These are phyloP conservation scores for Cylindrotheca fusiformis DNA, from an alignment of 108 stramenopile species.

Conservation along the genomic window DNA sequence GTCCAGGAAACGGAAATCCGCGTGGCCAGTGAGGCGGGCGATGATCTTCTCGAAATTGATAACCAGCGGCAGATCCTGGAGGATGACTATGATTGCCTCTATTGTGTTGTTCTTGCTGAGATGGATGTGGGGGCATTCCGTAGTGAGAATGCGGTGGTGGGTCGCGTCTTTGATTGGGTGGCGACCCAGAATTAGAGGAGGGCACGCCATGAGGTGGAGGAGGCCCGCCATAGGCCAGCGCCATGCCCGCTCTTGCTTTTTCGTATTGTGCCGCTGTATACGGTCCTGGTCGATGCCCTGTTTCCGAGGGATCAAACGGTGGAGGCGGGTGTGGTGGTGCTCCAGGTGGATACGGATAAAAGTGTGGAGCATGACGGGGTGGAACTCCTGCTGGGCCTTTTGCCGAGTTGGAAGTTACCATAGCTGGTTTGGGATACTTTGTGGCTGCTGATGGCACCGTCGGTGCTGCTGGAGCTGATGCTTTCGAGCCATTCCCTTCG, in stretches of 20 bases:
- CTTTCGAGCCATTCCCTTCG: background rate
- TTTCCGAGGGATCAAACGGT: background rate
- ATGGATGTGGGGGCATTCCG: background rate
- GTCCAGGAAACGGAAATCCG: background rate
- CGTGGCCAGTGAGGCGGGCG: background rate
- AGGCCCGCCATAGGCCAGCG: conserved; percentile 1
- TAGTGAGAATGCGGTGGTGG: conserved; percentile 3
- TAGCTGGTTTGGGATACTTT: background rate
- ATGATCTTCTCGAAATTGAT: background rate
- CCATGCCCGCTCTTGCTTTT: background rate
- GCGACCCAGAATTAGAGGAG: background rate
- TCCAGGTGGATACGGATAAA: background rate
- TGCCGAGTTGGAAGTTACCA: too few species aligned
- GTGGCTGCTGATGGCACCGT: background rate
- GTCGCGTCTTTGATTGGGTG: background rate
- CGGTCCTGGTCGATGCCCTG: conserved; percentile 16
- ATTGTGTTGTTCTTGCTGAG: too few species aligned
- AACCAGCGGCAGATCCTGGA: background rate
- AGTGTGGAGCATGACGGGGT: background rate
- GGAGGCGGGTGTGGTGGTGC: background rate
- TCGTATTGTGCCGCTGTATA: conserved; percentile 25
- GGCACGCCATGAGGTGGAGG: background rate
- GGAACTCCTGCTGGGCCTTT: background rate
- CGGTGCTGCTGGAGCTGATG: background rate
- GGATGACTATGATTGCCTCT: too few species aligned